Evolutionary conservation across 1,284 basidiomycete genomes (phyloP).

Genomic region (Microbotryum saponariae): DNA sequence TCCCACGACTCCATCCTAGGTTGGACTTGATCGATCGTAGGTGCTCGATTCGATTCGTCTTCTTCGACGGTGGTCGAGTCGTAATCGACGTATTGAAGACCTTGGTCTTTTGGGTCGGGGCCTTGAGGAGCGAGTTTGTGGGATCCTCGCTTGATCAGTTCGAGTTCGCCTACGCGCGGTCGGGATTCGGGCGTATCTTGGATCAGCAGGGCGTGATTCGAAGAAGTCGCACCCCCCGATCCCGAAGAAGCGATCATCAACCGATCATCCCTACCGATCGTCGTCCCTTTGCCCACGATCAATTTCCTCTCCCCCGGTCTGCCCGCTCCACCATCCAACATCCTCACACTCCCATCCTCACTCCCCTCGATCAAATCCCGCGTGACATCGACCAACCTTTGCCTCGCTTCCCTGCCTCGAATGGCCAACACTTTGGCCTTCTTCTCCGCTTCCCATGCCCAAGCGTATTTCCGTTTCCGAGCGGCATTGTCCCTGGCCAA

Average conservation of each 20-base stretch:
- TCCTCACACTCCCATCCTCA: constrained; percentile 31
- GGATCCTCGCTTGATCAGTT: constrained; percentile 31
- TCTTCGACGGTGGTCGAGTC: constrained; percentile 40
- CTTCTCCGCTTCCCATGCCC: constrained; percentile 86
- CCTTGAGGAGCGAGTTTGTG: constrained; percentile 12
- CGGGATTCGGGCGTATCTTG: constrained; percentile 43
- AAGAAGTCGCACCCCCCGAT: not conserved
- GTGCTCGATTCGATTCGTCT: constrained; percentile 36
- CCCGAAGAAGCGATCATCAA: constrained; percentile 19
- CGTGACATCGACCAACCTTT: constrained; percentile 35
- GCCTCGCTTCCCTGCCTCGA: constrained; percentile 29
- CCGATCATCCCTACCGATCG: constrained; percentile 16
- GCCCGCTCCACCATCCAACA: constrained; percentile 43
- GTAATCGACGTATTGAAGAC: constrained; percentile 55
- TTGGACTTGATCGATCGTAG: constrained; percentile 19
- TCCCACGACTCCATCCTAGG: constrained; percentile 66
- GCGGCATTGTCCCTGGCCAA: constrained; percentile 75
- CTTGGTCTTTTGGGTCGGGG: constrained; percentile 10
- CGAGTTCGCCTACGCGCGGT: constrained; percentile 24
- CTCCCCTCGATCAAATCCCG: constrained; percentile 27
- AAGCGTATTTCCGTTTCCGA: constrained; percentile 67
- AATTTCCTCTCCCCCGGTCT: constrained; percentile 39
- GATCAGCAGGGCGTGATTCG: constrained; percentile 33
- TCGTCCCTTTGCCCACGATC: constrained; percentile 36
- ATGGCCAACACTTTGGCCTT: constrained; percentile 51